Percentiles rank a stretch among this genome's conserved stretches.
These are phyloP conservation scores for Heliophila coronopifolia DNA, from an alignment of 441 rosid genomes.

Conservation along the genomic window DNA sequence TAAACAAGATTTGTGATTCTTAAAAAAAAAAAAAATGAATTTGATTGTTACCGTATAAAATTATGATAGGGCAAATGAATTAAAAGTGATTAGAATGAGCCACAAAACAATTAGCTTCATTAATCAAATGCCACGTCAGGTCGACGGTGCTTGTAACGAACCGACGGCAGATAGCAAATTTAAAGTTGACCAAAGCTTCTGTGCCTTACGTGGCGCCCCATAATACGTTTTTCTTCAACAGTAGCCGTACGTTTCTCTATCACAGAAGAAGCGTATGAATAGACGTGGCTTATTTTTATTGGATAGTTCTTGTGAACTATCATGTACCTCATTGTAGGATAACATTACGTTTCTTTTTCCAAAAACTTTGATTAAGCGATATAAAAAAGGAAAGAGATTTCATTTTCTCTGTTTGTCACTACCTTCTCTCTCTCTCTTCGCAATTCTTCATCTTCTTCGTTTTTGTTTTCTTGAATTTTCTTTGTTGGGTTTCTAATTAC, in stretches of 20 bases:
- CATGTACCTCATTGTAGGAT: conserved; percentile 16
- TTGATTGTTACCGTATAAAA: too few species aligned
- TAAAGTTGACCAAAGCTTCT: conserved; percentile 17
- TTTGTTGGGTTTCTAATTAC: conserved; percentile 17
- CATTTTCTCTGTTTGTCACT: conserved; percentile 30
- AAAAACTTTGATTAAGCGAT: conserved; percentile 6
- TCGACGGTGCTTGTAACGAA: conserved; percentile 15
- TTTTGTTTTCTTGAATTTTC: neutral
- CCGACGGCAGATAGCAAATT: conserved; percentile 18
- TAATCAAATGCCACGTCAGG: conserved; percentile 24
- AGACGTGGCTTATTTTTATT: neutral
- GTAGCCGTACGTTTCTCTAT: conserved; percentile 19
- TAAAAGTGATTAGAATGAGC: too few species aligned
- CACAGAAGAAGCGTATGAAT: neutral
- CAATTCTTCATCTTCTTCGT: conserved; percentile 19
- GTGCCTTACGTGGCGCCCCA: neutral
- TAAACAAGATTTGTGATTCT: too few species aligned
- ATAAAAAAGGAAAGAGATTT: conserved; percentile 17
- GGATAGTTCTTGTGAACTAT: neutral
- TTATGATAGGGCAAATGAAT: too few species aligned
- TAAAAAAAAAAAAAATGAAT: too few species aligned
- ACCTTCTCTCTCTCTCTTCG: conserved; percentile 11
- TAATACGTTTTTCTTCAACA: neutral
- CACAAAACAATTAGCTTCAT: conserved; percentile 6
- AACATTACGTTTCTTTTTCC: neutral